Evolutionary conservation across 495 filamentous ascomycete genomes (phyloP), one percentile per base, ranked within the genome.

Genomic region (Tricharina praecox): DNA sequence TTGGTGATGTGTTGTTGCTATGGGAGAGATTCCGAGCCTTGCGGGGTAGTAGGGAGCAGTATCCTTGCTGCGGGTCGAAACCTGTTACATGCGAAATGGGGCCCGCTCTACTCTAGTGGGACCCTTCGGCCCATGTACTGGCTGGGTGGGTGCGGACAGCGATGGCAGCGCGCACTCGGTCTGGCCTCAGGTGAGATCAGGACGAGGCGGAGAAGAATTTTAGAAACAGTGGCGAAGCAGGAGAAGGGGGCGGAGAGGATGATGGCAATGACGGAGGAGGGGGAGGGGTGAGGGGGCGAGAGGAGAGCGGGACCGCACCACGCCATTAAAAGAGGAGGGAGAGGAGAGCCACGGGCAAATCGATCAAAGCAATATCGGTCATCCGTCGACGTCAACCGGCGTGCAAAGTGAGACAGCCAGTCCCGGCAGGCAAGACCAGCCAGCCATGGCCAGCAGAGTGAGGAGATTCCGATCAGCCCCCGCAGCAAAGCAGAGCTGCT

Each of bases 361-460:
- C 28, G 13, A 32, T 32, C 28, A 37, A 7, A 7, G 34, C 34
- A 32, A 7, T 32, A 21, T n/a, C 20, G 10, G 37, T 9, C 15
- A 43, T 43, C 26, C 23, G 40, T 25, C 40, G 40, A 43, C 40
- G 40, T 43, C 40, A 43, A 43, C 40, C 21, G 13, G 10, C 20
- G 13, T 4, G 8, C 7, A 13, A 5, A 32, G 28, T 43, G 40
- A 43, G 40, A 43, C 40, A 43, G 21, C 16, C 8, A 11, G 4
- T 32, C 13, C 13, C 13, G 7, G 28, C 28, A n/a, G n/a, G n/a
- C n/a, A n/a, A n/a, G n/a, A n/a, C n/a, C n/a, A n/a, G n/a, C n/a
- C n/a, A n/a, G n/a, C n/a, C n/a, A n/a, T n/a, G n/a, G n/a, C n/a
- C n/a, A n/a, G n/a, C n/a, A n/a, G n/a, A n/a, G n/a, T n/a, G n/a